Conservation (phyloP, 2,329 filamentous ascomycete species). For the Kalaharituber pfeilii region DNA sequence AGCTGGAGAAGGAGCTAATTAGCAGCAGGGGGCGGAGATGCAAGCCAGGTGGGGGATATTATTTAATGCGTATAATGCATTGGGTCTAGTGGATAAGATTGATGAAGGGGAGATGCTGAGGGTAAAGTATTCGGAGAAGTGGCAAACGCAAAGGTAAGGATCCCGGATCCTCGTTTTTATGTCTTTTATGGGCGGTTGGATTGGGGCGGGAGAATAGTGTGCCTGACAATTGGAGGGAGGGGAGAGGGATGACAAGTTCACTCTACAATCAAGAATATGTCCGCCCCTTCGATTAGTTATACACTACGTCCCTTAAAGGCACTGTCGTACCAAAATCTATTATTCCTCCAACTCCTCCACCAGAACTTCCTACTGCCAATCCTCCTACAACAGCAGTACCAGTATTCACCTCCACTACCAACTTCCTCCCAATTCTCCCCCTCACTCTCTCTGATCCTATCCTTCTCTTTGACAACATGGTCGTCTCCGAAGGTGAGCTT, state of each 20-base stretch:
- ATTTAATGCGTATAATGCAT: slow-evolving; percentile 73
- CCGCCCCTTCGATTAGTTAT: slow-evolving; percentile 96
- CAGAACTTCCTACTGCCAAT: too few relatives aligned
- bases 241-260: too few relatives aligned
- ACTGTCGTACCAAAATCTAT: slow-evolving; percentile 40
- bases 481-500: slow-evolving; percentile 92
- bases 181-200: too few relatives aligned
- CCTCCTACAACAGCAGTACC: slow-evolving; percentile 6
- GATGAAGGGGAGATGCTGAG: slow-evolving; percentile 66
- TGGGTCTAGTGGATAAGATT: slow-evolving; percentile 88
- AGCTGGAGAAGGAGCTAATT: background rate
- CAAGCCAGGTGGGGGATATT: slow-evolving; percentile 46
- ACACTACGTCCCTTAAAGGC: slow-evolving; percentile 74
- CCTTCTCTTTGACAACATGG: slow-evolving; percentile 86
- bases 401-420: slow-evolving; percentile 21
- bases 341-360: too few relatives aligned
- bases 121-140: slow-evolving; percentile 81
- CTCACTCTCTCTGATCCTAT: slow-evolving; percentile 62
- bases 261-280: slow-evolving; percentile 83
- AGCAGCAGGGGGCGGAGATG: background rate
- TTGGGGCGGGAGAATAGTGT: too few relatives aligned
- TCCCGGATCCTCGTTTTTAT: too few relatives aligned
- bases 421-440: slow-evolving; percentile 62
- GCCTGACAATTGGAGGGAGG: too few relatives aligned
- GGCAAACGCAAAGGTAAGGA: slow-evolving; percentile 46